Evolutionary conservation across 202 grass and related monocot species (phyloP), one percentile per base, ranked within the genome.

Genomic region (Eragrostis tef): DNA sequence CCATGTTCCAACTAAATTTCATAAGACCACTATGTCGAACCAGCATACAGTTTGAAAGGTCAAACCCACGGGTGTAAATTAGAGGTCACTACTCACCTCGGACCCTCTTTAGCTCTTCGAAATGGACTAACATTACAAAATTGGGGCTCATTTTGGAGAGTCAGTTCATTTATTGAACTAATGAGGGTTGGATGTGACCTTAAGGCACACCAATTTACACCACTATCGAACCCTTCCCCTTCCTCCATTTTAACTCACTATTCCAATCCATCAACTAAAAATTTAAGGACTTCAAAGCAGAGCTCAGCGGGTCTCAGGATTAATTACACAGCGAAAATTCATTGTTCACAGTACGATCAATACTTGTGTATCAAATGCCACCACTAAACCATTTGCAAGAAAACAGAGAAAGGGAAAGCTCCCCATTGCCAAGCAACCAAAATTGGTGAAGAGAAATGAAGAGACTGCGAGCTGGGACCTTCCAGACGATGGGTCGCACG

Each of bases 401-500:
- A 8, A 66, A 67, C 2, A 26, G 50, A 24, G n/a, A 79, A 54
- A 19, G 12, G 31, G 48, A 67, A 50, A 19, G 22, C n/a, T 51
- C 29, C 66, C 7, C 46, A 13, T 3, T 62, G 11, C 1, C 17
- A 67, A 72, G 21, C 17, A 65, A 82, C 22, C 19, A 36, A 39
- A 76, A 64, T 10, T 77, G 47, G 46, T 81, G 21, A 17, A 41
- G 34, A 84, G 10, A 76, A 59, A 5, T 43, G 67, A 66, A 80
- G 61, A 61, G 71, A 83, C 83, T 77, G 48, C 72, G 62, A 73
- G 80, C 85, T 63, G 85, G 90, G 92, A 98, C 95, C 92, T 98
- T 98, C 92, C 92, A 98, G 22, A 95, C 83, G 9, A 86, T 50
- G 2, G 90, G 87, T 10, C 96, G 90, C 11, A 95, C 83, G 19